Conservation (phyloP, 2,329 filamentous ascomycete genomes). For the Dendryphion nanum region DNA sequence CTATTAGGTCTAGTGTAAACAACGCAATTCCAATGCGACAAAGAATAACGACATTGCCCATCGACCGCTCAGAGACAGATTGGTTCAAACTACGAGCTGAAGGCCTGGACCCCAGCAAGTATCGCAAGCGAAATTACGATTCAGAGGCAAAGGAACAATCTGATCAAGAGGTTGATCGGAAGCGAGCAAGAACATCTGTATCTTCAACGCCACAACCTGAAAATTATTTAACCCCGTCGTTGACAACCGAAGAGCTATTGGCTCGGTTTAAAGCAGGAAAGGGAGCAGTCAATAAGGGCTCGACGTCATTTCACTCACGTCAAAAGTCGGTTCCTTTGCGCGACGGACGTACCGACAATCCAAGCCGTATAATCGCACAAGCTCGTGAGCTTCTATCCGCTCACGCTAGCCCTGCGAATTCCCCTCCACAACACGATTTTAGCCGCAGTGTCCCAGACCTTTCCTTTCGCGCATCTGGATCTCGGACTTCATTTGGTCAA, state of each 20-base stretch:
- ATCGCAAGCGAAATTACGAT: constrained; percentile 31
- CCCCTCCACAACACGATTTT: constrained; percentile 18
- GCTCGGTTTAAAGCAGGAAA: constrained; percentile 22
- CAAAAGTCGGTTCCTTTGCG: neutral
- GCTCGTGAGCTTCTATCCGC: constrained; percentile 13
- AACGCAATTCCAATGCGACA: too few species aligned
- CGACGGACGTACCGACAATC: neutral
- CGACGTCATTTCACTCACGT: constrained; percentile 9
- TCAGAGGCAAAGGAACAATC: constrained; percentile 19
- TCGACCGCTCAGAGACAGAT: constrained; percentile 48
- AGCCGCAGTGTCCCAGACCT: constrained; percentile 27
- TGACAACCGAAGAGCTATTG: constrained; percentile 17
- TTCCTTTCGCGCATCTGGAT: constrained; percentile 2
- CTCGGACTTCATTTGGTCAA: constrained; percentile 1
- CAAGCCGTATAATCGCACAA: constrained; percentile 17
- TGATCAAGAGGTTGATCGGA: constrained; percentile 10
- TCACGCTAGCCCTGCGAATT: constrained; percentile 6
- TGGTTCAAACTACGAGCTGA: constrained; percentile 53
- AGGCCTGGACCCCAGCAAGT: constrained; percentile 42
- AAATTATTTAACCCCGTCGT: neutral
- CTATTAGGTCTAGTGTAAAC: too few species aligned
- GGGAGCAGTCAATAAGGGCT: constrained; percentile 7
- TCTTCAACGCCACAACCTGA: neutral
- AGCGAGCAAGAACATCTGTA: constrained; percentile 1
- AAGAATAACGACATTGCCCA: constrained; percentile 20